A percentile compares a stretch with the other conserved stretches of the same genome.
These are phyloP conservation scores for Kwoniella sp. DNA, from an alignment of 768 basidiomycete genomes.

Conservation along the genomic window DNA sequence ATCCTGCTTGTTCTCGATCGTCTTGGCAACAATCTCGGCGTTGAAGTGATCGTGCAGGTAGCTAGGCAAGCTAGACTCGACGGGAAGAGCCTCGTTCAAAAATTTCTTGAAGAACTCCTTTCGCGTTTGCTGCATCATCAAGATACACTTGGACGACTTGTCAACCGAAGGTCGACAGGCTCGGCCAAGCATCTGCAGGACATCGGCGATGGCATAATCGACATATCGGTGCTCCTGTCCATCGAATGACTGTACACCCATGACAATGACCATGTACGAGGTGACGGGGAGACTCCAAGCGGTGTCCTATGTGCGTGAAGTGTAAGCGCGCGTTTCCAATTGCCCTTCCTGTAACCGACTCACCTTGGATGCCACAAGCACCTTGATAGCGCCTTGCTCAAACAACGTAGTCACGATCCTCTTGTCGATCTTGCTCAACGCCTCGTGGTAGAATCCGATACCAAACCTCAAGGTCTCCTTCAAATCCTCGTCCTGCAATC, in stretches of 20 bases:
- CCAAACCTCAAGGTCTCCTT: slow-evolving; percentile 80
- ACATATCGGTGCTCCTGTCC: slow-evolving; percentile 97
- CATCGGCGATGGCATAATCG: slow-evolving; percentile 97
- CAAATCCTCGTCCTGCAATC: slow-evolving; percentile 68
- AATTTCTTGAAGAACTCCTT: slow-evolving; percentile 99
- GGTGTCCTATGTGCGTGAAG: slow-evolving; percentile 65
- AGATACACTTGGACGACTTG: slow-evolving; percentile 81
- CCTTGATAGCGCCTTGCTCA: slow-evolving; percentile 88
- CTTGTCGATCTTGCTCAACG: slow-evolving; percentile 84
- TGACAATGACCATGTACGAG: slow-evolving; percentile 96
- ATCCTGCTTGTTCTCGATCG: slow-evolving; percentile 98
- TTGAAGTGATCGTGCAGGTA: slow-evolving; percentile 96
- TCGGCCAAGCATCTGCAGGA: slow-evolving; percentile 98
- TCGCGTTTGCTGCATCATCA: slow-evolving; percentile 95
- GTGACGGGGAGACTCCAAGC: slow-evolving; percentile 93
- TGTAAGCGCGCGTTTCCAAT: not conserved
- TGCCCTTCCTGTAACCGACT: slow-evolving; percentile 19
- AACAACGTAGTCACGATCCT: slow-evolving; percentile 88
- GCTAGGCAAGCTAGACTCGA: slow-evolving; percentile 88
- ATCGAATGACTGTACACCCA: slow-evolving; percentile 97
- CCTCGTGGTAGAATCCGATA: slow-evolving; percentile 93
- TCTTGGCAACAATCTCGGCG: slow-evolving; percentile 95
- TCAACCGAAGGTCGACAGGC: slow-evolving; percentile 89
- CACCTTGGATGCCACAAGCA: slow-evolving; percentile 89
- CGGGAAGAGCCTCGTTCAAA: slow-evolving; percentile 91